Evolutionary conservation across 805 yeast genomes (phyloP).

Genomic region (Starmera amethionina): DNA sequence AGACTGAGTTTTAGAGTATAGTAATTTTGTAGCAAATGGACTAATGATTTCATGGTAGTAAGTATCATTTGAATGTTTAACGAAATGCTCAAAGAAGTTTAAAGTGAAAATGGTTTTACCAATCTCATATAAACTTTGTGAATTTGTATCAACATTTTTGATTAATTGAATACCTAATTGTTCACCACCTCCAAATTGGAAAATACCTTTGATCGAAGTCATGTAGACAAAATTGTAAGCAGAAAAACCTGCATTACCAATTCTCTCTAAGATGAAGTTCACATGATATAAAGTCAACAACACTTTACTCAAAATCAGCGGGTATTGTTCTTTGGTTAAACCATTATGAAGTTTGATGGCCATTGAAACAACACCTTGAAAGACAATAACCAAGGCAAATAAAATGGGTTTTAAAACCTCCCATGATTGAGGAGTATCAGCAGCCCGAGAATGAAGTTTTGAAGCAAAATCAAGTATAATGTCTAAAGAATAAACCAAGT

Average conservation of each 20-base stretch:
- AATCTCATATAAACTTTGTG: constrained; percentile 16
- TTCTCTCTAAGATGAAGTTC: constrained; percentile 38
- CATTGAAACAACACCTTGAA: constrained; percentile 37
- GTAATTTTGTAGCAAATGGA: constrained; percentile 18
- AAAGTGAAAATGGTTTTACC: constrained; percentile 19
- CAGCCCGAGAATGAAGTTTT: constrained; percentile 1
- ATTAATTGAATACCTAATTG: constrained; percentile 21
- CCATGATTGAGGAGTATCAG: constrained; percentile 21
- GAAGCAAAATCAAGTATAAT: constrained; percentile 8
- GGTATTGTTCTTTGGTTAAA: constrained; percentile 6
- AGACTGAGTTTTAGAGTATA: constrained; percentile 6
- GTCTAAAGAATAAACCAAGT: constrained; percentile 8
- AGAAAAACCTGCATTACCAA: constrained; percentile 59
- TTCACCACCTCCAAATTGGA: constrained; percentile 19
- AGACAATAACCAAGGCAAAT: constrained; percentile 39
- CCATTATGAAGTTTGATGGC: constrained; percentile 21
- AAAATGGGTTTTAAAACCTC: constrained; percentile 28
- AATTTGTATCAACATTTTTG: constrained; percentile 12
- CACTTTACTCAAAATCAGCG: constrained; percentile 20
- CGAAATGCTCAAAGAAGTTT: constrained; percentile 22
- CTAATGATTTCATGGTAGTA: constrained; percentile 24
- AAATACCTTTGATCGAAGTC: constrained; percentile 33
- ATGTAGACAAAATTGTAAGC: constrained; percentile 51
- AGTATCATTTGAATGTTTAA: constrained; percentile 22
- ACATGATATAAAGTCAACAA: constrained; percentile 32